Percentiles rank a stretch among this genome's conserved stretches.
These are phyloP conservation scores for Phylloporus sp. DNA, from an alignment of 768 basidiomycete species.

Conservation along the genomic window DNA sequence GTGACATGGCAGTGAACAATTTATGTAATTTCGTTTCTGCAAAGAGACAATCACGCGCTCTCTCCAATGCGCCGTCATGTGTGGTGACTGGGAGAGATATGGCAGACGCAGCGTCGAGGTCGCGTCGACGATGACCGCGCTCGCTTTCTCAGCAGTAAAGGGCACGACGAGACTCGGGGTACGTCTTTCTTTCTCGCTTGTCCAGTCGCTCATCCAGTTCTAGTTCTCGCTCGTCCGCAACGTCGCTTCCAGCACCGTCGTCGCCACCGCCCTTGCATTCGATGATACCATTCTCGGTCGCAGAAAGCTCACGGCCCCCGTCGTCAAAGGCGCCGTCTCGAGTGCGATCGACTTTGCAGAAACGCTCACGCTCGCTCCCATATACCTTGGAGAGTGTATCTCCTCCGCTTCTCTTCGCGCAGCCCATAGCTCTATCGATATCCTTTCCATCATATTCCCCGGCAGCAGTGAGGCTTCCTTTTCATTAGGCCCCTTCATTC, in stretches of 20 bases:
- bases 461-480: slow-evolving; percentile 77
- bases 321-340: slow-evolving; percentile 54
- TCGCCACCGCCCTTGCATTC: slow-evolving; percentile 52
- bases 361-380: slow-evolving; percentile 66
- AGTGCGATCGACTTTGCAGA: slow-evolving; percentile 63
- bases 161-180: slow-evolving; percentile 66
- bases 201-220: slow-evolving; percentile 5
- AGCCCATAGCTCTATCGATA: slow-evolving; percentile 70
- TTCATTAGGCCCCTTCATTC: slow-evolving; percentile 74
- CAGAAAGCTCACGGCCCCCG: slow-evolving; percentile 49
- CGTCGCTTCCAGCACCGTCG: slow-evolving; percentile 54
- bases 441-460: slow-evolving; percentile 66
- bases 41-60: slow-evolving; percentile 21
- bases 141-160: slow-evolving; percentile 67
- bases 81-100: slow-evolving; percentile 36
- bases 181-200: slow-evolving; percentile 25
- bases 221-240: slow-evolving; percentile 68
- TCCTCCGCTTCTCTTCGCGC: slow-evolving; percentile 71
- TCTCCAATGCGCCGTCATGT: too few relatives aligned
- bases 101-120: slow-evolving; percentile 59
- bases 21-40: slow-evolving; percentile 1
- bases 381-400: slow-evolving; percentile 70
- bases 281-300: slow-evolving; percentile 69
- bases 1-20: too few relatives aligned
- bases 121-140: slow-evolving; percentile 56